Evolutionary conservation across 2,329 filamentous ascomycete genomes (phyloP), one percentile per base, ranked within the genome.

Genomic region (Remersonia thermophila): DNA sequence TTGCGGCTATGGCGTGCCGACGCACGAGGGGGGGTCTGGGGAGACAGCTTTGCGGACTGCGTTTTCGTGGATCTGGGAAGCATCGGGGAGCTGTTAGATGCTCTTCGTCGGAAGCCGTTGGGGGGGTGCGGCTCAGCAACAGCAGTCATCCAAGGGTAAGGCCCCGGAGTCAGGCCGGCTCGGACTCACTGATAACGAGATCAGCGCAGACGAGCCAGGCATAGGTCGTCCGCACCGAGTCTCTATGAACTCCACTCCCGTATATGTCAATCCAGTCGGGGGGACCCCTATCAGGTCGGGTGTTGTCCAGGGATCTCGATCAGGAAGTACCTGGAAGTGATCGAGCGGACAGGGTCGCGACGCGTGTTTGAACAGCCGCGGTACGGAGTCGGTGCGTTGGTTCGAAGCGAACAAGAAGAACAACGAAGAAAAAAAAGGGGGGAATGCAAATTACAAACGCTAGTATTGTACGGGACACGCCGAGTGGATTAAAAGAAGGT

Each of bases 151-250:
- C n/a, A n/a, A n/a, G n/a, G n/a, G n/a, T n/a, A n/a, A n/a, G n/a
- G n/a, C n/a, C n/a, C n/a, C n/a, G n/a, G n/a, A 23, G 20, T 6
- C 20, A 23, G 20, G 20, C n/a, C n/a, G 25, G 7, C n/a, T 13
- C 33, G 41, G 36, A 42, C 65, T 67, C 55, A 71, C 67, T 65
- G 61, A 36, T 55, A 41, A 53, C 51, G 67, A 71, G 71, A 74
- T 67, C 71, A 75, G 70, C 59, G 66, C 71, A 76, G 71, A 76
- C 72, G 69, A 72, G 54, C 50, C 47, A 54, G 43, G 50, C 54
- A 57, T n/a, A n/a, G n/a, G n/a, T 72, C 71, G 71, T 66, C 72
- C 71, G 69, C 68, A 62, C 71, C 69, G 67, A 66, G 57, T 64
- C 69, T 73, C 68, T 42, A 46, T 18, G 23, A 25, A 20, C 16